Evolutionary conservation across 2,329 filamentous ascomycete genomes (phyloP), one percentile per base, ranked within the genome.

Genomic region (Arthrobotrys musiformis): DNA sequence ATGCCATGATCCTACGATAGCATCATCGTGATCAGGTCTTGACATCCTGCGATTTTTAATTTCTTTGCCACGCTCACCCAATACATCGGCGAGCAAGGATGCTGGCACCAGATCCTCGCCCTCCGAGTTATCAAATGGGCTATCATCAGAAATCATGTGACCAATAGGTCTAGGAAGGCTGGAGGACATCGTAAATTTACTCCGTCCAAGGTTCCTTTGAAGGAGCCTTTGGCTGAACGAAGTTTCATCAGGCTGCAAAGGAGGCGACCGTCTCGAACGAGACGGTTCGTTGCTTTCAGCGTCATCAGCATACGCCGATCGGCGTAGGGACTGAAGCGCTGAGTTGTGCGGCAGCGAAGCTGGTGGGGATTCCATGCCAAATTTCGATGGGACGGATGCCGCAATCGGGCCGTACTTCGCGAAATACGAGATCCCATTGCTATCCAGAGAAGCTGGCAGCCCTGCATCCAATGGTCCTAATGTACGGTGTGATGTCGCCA

Each of bases 381-480:
- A 97, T 81, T 94, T 93, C 62, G 93, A 92, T 8, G 95, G 95
- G 9, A 98, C 92, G 0, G 94, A 98, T 0, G 94, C 93, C 6
- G 94, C 94, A 84, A 96, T 93, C 0, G 94, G 93, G 0, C 92
- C 95, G 82, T 94, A 93, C 75, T 93, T 90, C 17, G 94, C 94
- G 78, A 93, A 93, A 83, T 94, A 92, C 9, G 94, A 97, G 64
- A 97, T 92, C 60, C 94, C 94, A 82, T 97, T 95, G 81, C 93
- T 97, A 84, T 98, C 95, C 83, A 98, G 97, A 0, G 94, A 98
- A 7, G 94, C 93, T 0, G 95, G 95, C 7, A 98, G 88, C 15
- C 93, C 93, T 1, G 93, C 95, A 84, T 98, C 94, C 79, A 97
- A 88, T 13, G 96, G 92, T n/a, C 92, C 95, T n/a, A 97, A 60